Evolutionary conservation across 164 flowering plant species (phyloP), one percentile per base, ranked within the genome.

Genomic region (Aristolochia contorta): DNA sequence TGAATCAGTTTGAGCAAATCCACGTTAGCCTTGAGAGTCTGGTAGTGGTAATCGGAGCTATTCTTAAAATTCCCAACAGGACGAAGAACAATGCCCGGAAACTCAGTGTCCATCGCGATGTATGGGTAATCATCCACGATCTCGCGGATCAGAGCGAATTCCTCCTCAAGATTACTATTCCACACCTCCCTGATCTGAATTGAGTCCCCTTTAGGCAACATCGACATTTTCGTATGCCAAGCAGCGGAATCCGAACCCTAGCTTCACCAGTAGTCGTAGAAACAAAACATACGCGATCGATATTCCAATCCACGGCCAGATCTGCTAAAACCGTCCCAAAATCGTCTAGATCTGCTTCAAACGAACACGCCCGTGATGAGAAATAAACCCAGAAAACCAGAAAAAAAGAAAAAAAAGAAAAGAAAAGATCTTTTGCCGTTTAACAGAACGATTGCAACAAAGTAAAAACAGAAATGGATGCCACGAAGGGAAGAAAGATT

Each of bases 41-140:
- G 68, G 56, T 72, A 80, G 51, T 72, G 60, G 25, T 56, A 77
- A 6, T 78, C 80, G 10, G 75, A 54, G 24, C 54, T 65, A 45
- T 32, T 61, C 58, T 69, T 69, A 58, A 68, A 72, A 30, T 23
- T 61, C 10, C 77, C 77, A 12, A 74, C 64, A 0, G 78, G 79
- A 16, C 78, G 74, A 4, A 76, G 70, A 55, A 80, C 84, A 47
- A 66, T 66, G 30, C 80, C 80, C 0, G 79, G 79, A 27, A 69
- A 74, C 64, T 78, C 81, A 15, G 74, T 76, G 56, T 79, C 80
- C 82, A 74, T 76, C 12, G 82, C 84, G 20, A 80, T 57, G 66
- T 77, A 80, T 3, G 81, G 84, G 63, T 63, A 80, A 37, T 70
- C 75, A 64, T 80, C 81, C 6, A 79, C 81, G 49, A 71, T 71